These are phyloP conservation scores for Physcomitrium patens DNA, from an alignment of 225 moss, liverwort and hornwort genomes.

Conservation along the genomic window DNA sequence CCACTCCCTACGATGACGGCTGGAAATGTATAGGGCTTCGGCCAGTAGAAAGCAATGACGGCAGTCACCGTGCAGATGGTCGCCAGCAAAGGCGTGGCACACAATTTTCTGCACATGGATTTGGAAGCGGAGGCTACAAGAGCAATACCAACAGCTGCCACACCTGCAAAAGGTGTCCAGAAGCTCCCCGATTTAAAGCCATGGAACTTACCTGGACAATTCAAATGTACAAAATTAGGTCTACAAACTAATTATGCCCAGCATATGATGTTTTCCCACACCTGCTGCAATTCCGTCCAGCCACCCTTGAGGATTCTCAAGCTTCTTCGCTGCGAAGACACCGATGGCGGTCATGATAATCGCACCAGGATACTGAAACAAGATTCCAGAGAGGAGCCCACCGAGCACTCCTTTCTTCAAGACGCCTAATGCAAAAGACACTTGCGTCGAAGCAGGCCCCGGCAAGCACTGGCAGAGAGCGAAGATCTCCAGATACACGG, in stretches of 20 bases:
- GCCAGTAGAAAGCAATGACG: conserved; percentile 64
- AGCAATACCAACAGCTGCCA: conserved; percentile 62
- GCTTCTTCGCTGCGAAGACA: conserved; percentile 63
- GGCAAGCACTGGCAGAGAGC: conserved; percentile 65
- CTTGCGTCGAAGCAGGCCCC: conserved; percentile 62
- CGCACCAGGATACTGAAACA: conserved; percentile 71
- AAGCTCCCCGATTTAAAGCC: too few relatives aligned
- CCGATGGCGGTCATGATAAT: conserved; percentile 59
- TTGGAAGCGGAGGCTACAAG: conserved; percentile 61
- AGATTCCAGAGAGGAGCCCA: conserved; percentile 59
- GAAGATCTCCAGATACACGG: conserved; percentile 58
- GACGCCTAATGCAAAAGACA: conserved; percentile 64
- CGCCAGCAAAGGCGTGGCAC: conserved; percentile 46
- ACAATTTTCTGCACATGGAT: conserved; percentile 57
- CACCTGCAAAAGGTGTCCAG: conserved; percentile 35
- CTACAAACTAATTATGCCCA: background rate
- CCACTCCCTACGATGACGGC: conserved; percentile 56
- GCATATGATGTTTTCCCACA: background rate
- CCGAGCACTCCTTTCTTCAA: conserved; percentile 55
- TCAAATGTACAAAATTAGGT: too few relatives aligned
- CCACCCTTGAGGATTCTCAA: conserved; percentile 58
- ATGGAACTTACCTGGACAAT: too few relatives aligned
- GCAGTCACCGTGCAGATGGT: conserved; percentile 48
- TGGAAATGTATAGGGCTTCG: conserved; percentile 65
- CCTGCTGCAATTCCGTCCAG: conserved; percentile 62